Evolutionary conservation across 2,329 filamentous ascomycete genomes (phyloP).

Genomic region (Sphaerulina vaccinii): DNA sequence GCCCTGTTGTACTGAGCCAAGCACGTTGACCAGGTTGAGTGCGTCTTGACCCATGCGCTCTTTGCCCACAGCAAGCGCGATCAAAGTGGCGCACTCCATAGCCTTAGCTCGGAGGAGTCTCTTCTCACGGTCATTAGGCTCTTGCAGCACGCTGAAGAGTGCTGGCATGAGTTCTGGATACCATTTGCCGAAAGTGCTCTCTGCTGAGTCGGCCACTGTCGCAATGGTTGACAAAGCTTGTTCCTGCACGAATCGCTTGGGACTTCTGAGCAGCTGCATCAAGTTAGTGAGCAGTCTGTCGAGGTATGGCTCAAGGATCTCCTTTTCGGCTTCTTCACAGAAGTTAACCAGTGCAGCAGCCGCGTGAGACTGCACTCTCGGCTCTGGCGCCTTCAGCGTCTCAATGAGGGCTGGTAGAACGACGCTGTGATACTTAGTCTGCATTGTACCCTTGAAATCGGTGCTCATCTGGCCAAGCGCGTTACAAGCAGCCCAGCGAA

Average conservation of each 20-base stretch:
- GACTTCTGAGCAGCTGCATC: slow-evolving; percentile 82
- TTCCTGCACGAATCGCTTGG: slow-evolving; percentile 95
- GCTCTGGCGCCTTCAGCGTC: slow-evolving; percentile 83
- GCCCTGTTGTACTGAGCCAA: slow-evolving; percentile 80
- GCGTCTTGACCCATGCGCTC: slow-evolving; percentile 87
- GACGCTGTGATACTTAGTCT: slow-evolving; percentile 85
- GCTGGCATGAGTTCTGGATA: slow-evolving; percentile 96
- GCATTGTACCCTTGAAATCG: slow-evolving; percentile 97
- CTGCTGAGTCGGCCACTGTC: slow-evolving; percentile 96
- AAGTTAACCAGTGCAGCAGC: slow-evolving; percentile 98
- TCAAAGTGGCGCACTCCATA: slow-evolving; percentile 97
- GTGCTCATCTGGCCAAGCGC: slow-evolving; percentile 99
- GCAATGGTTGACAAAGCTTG: slow-evolving; percentile 97
- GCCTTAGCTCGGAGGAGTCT: slow-evolving; percentile 89
- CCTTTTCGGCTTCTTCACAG: slow-evolving; percentile 95
- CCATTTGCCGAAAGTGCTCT: slow-evolving; percentile 91
- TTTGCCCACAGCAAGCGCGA: slow-evolving; percentile 91
- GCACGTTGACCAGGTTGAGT: slow-evolving; percentile 78
- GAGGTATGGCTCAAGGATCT: slow-evolving; percentile 86
- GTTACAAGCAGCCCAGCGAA: slow-evolving; percentile 96
- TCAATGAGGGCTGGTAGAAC: slow-evolving; percentile 90
- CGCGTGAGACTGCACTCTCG: slow-evolving; percentile 92
- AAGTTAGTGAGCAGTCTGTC: slow-evolving; percentile 82
- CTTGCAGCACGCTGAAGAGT: slow-evolving; percentile 81
- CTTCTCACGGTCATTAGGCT: slow-evolving; percentile 92